Conservation (phyloP, 1,284 basidiomycete genomes). For the Meira miltonrushii region DNA sequence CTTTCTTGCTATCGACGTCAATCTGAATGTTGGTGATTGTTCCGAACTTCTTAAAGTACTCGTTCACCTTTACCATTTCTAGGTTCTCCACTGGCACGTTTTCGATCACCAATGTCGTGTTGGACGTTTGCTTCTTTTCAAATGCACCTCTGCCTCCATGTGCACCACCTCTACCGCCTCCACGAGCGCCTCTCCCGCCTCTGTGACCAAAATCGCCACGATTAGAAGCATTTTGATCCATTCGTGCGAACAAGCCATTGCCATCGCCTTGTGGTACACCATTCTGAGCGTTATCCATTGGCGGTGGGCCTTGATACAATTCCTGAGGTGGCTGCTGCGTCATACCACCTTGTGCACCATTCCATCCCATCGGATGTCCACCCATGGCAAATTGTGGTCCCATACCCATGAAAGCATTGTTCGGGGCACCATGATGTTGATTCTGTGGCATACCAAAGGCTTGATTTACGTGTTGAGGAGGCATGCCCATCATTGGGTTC, state of each 20-base stretch:
- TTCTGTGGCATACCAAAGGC: not conserved
- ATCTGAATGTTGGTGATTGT: slow-evolving; percentile 88
- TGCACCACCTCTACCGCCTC: slow-evolving; percentile 54
- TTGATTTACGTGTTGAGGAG: not conserved
- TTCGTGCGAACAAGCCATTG: too few relatives aligned
- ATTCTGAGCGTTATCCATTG: too few relatives aligned
- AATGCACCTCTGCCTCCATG: slow-evolving; percentile 46
- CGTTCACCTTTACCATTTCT: slow-evolving; percentile 70
- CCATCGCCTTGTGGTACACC: too few relatives aligned
- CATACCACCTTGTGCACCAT: too few relatives aligned
- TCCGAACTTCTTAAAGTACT: slow-evolving; percentile 88
- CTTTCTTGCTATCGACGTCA: slow-evolving; percentile 68
- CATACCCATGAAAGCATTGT: slow-evolving; percentile 13
- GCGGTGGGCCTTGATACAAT: too few relatives aligned
- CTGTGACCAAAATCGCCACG: not conserved
- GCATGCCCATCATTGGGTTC: slow-evolving; percentile 2
- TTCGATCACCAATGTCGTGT: slow-evolving; percentile 85
- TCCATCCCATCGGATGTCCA: too few relatives aligned
- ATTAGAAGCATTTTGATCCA: too few relatives aligned
- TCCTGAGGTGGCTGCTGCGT: too few relatives aligned
- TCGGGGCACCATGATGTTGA: slow-evolving; percentile 15
- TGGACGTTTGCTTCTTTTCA: slow-evolving; percentile 41
- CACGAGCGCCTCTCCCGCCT: slow-evolving; percentile 57
- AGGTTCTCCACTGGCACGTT: slow-evolving; percentile 83
- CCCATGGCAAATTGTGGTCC: not conserved